Evolutionary conservation across 2,329 filamentous ascomycete genomes (phyloP).

Genomic region (Cladobotryum mycophilum): DNA sequence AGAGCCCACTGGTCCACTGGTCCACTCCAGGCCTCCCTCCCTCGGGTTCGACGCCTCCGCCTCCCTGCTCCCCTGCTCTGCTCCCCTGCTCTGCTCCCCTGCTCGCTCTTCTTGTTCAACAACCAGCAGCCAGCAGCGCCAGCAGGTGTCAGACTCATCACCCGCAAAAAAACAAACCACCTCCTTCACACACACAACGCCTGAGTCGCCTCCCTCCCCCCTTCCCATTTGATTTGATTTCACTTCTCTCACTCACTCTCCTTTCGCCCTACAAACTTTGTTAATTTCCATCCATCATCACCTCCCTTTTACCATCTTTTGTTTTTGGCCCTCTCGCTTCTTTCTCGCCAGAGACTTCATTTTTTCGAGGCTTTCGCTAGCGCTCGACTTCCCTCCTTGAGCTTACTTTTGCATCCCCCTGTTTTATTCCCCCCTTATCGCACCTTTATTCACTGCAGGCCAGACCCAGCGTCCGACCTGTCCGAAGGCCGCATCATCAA

Average conservation of each 20-base stretch:
- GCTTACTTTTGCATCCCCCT: slow-evolving; percentile 10
- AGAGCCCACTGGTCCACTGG: no score
- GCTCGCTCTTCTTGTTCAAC: not conserved
- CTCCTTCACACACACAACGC: slow-evolving; percentile 14
- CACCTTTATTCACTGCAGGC: slow-evolving; percentile 9
- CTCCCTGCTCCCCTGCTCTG: not conserved
- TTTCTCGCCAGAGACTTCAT: slow-evolving; percentile 11
- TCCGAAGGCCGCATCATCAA: slow-evolving; percentile 28
- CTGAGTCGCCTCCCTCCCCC: slow-evolving; percentile 1
- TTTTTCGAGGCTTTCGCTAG: slow-evolving; percentile 43
- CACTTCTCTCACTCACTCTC: slow-evolving; percentile 10
- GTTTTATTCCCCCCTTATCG: slow-evolving; percentile 8
- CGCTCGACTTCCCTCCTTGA: slow-evolving; percentile 31
- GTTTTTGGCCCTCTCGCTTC: slow-evolving; percentile 17
- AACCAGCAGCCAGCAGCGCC: slow-evolving; percentile 8
- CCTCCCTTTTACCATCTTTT: slow-evolving; percentile 21
- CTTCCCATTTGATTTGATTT: not conserved
- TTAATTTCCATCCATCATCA: slow-evolving; percentile 11
- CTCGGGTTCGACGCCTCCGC: slow-evolving; percentile 9
- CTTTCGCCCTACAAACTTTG: slow-evolving; percentile 12
- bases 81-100: no score
- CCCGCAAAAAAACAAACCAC: slow-evolving; percentile 21
- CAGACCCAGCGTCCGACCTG: slow-evolving; percentile 12
- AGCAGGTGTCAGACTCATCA: slow-evolving; percentile 22
- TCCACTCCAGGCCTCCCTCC: slow-evolving; percentile 4